Base-by-base conservation (phyloP, 2,329 filamentous ascomycete genomes). In the Aspergillus aculeatinus region DNA sequence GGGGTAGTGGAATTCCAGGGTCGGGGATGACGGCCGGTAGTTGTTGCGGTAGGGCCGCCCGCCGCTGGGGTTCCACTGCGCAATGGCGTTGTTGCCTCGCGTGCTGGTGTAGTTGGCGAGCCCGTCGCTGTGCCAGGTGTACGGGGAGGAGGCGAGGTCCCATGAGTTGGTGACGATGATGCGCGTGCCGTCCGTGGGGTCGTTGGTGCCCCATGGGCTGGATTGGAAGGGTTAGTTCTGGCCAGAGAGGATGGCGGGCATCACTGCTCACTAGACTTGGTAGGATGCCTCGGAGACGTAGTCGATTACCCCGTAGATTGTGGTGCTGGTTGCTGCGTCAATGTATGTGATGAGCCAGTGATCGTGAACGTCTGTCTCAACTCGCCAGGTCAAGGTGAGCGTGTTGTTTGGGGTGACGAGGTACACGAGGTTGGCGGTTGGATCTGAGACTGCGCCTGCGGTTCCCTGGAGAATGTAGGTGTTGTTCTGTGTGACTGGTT, bases 331-430 rank as follows among this genome's bases (percentile, higher is more conserved):
- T 2, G 48, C 42, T 7, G 61, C 61, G 51, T 65, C 63, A 11
- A 65, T 44, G 33, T 64, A 65, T 10, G 61, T 62, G 51, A 63
- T 39, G 2, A 63, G 50, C 63, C 63, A 65, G 42, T 65, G 60
- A 16, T 57, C 48, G 12, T 60, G 33, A 5, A 64, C 23, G 49
- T 65, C 62, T 2, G 58, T 63, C 53, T 65, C 63, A 0, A 65
- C 44, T 25, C 48, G 57, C 63, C 63, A 65, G 23, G 55, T 51
- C 31, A 65, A 47, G 0, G 53, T 27, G 19, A 65, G 57, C 2
- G 6, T 58, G 19, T 51, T 49, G 39, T 62, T 51, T 1, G 31
- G n/a, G 47, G 56, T 60, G 21, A 50, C 44, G n/a, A 65, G 48
- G 21, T 65, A 65, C 2, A 60, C 62, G 5, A 65, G 23, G n/a